A percentile compares a stretch with the other conserved stretches of the same genome.
Conservation (phyloP, 1,284 basidiomycete genomes). For the Heterobasidion occidentale region DNA sequence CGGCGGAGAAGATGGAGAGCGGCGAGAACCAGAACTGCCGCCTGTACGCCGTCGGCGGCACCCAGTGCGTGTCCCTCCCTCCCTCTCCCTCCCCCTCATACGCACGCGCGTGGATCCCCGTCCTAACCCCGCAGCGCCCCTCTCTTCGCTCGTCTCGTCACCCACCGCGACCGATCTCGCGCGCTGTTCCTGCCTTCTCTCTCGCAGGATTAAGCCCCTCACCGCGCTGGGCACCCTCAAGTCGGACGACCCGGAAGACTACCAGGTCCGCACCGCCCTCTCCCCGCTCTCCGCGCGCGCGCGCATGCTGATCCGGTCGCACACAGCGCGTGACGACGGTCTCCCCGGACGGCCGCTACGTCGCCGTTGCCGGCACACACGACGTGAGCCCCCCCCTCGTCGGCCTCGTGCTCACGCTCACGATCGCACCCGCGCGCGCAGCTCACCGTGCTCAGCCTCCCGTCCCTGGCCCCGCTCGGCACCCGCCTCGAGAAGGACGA, state of each 20-base stretch:
- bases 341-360: constrained; percentile 52
- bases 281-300: neutral
- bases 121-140: constrained; percentile 36
- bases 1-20: constrained; percentile 48
- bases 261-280: constrained; percentile 50
- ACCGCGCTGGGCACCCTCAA: constrained; percentile 56
- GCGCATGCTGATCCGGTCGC: constrained; percentile 7
- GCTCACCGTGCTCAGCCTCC: constrained; percentile 65
- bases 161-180: neutral
- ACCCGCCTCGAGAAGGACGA: constrained; percentile 52
- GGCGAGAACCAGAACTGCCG: constrained; percentile 82
- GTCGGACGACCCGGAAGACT: constrained; percentile 61
- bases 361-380: constrained; percentile 57
- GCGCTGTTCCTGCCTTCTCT: neutral
- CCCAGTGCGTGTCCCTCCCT: constrained; percentile 38
- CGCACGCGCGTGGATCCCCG: too few species aligned
- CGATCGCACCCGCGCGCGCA: constrained; percentile 21
- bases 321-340: constrained; percentile 71
- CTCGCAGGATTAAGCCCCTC: constrained; percentile 18
- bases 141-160: neutral
- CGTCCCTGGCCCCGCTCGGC: constrained; percentile 46
- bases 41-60: constrained; percentile 51
- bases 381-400: constrained; percentile 37
- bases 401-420: neutral
- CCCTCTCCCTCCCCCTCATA: neutral